Evolutionary conservation across 163 green algal species (phyloP).

Genomic region (Volvox carteri): DNA sequence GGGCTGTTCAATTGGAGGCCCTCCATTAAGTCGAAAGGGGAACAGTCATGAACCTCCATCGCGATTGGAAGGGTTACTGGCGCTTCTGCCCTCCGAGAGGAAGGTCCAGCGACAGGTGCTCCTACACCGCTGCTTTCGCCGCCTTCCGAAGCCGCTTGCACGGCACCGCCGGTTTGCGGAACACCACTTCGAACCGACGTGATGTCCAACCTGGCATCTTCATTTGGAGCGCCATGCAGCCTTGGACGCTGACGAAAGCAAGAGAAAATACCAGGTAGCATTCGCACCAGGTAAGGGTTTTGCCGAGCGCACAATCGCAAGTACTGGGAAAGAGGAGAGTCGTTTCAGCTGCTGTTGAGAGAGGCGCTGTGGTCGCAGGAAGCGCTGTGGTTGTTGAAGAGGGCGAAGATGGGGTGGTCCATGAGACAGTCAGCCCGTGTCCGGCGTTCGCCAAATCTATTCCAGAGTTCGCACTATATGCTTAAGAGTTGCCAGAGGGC

Average conservation of each 20-base stretch:
- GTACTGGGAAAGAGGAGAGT: too few relatives aligned
- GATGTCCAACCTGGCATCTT: not conserved
- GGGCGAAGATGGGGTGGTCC: too few relatives aligned
- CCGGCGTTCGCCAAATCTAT: too few relatives aligned
- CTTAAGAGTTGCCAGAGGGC: too few relatives aligned
- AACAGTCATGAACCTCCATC: not conserved
- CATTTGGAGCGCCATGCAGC: not conserved
- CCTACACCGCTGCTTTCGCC: not conserved
- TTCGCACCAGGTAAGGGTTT: not conserved
- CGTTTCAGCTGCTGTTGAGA: too few relatives aligned
- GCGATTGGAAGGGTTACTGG: not conserved
- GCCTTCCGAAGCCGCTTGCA: not conserved
- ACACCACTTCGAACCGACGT: not conserved
- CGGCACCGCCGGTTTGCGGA: not conserved
- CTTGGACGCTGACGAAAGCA: not conserved
- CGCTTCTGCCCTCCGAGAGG: not conserved
- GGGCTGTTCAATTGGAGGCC: not conserved
- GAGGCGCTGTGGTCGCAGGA: too few relatives aligned
- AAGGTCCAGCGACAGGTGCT: not conserved
- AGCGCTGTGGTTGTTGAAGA: too few relatives aligned
- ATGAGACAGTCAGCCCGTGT: too few relatives aligned
- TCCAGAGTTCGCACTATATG: too few relatives aligned
- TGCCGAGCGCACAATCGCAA: too few relatives aligned
- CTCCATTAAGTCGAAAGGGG: slow-evolving; percentile 6
- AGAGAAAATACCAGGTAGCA: not conserved